A percentile compares a stretch with the other conserved stretches of the same genome.
Evolutionary conservation across 192 early-diverging fungal genomes (phyloP).

Genomic region (Backusella sp.): DNA sequence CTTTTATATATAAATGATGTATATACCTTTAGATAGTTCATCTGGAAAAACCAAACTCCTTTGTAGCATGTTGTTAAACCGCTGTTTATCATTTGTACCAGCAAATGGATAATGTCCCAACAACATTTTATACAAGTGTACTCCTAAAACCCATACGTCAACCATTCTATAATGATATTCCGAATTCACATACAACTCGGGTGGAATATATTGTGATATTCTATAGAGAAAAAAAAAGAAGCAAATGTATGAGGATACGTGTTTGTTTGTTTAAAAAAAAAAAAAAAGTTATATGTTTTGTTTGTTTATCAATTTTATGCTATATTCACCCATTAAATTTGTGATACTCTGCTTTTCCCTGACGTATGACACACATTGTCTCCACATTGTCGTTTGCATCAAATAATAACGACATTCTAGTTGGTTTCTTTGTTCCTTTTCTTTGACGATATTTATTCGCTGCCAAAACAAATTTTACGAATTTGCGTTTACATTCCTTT

Average conservation of each 20-base stretch:
- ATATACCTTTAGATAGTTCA: slow-evolving; percentile 21
- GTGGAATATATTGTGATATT: slow-evolving; percentile 27
- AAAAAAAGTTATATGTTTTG: neutral
- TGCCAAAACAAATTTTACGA: slow-evolving; percentile 31
- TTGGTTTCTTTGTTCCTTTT: slow-evolving; percentile 12
- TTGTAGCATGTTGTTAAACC: slow-evolving; percentile 32
- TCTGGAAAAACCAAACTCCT: slow-evolving; percentile 25
- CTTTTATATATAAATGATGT: neutral
- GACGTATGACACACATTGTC: neutral
- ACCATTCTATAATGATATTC: slow-evolving; percentile 8
- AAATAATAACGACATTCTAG: slow-evolving; percentile 28
- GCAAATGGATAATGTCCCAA: slow-evolving; percentile 47
- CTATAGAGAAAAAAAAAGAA: neutral
- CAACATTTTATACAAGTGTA: slow-evolving; percentile 81
- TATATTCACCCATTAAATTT: slow-evolving; percentile 24
- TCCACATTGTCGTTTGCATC: slow-evolving; percentile 26
- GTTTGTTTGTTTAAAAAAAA: too few species aligned
- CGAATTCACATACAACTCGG: slow-evolving; percentile 11
- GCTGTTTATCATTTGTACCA: slow-evolving; percentile 34
- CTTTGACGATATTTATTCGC: slow-evolving; percentile 19
- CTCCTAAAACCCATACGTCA: slow-evolving; percentile 92
- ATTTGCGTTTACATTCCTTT: slow-evolving; percentile 22
- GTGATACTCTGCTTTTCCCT: slow-evolving; percentile 17
- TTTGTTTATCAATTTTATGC: neutral
- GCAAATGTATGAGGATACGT: neutral